Evolutionary conservation across 2,329 filamentous ascomycete genomes (phyloP), one percentile per base, ranked within the genome.

Genomic region (Arthroderma sp.): DNA sequence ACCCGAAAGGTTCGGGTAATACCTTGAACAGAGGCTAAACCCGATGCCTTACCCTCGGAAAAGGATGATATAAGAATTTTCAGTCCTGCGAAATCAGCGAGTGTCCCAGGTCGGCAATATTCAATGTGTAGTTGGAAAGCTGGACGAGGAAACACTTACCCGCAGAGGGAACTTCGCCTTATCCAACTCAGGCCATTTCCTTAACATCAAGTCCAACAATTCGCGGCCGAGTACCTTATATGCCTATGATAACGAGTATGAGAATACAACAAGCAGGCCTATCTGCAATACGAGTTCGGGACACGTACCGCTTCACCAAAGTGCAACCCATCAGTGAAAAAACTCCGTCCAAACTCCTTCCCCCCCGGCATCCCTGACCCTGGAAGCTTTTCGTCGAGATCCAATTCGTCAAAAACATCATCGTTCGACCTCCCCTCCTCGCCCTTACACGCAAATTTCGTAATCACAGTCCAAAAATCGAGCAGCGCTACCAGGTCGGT

Each of bases 1-100:
- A 98, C 60, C 84, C 86, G 1, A 86, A 82, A 65, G 69, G 69
- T 11, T 66, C 68, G 45, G 69, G 69, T 15, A 72, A 72, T 51
- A 71, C 68, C 0, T 50, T 72, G 40, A 71, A 72, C 49, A 61
- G 68, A 46, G 69, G 69, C 6, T 71, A 49, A 63, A 40, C 15
- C 15, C 15, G 1, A 22, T 22, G 15, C 15, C 15, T 22, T 22
- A 22, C 15, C 15, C 15, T 22, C 15, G 15, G 15, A 22, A 22
- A 22, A 22, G 15, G 15, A 22, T 22, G 15, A 22, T 22, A 22
- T 22, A 22, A 22, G 15, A 22, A 22, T 22, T 22, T 22, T 22
- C 15, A 22, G 15, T 22, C 15, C 15, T 22, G 15, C 15, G 3
- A 22, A 22, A 22, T 22, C 15, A 22, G 15, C 15, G 15, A 22